phyloP scores from a whole-genome alignment of 768 basidiomycete genomes.

The Pleurotus pulmonarius region DNA sequence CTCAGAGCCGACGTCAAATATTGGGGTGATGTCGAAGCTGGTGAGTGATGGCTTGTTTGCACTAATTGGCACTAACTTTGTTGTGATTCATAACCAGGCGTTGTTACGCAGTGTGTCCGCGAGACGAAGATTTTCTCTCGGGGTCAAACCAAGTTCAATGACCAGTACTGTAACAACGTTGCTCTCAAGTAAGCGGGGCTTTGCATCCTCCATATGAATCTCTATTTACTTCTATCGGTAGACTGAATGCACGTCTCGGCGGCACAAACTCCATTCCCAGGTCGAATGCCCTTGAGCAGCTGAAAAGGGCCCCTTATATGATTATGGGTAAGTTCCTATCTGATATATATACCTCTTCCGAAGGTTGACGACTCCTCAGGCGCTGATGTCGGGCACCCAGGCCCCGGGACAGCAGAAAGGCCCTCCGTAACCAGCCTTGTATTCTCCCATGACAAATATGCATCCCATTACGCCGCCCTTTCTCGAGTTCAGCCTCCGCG shows the following conservation, averaged over 20 bases:
- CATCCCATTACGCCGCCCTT: conserved; percentile 40
- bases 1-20: conserved; percentile 46
- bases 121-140: conserved; percentile 24
- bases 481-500: conserved; percentile 43
- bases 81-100: background rate
- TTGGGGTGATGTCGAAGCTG: conserved; percentile 44
- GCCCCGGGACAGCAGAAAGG: conserved; percentile 39
- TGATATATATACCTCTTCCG: background rate
- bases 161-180: conserved; percentile 57
- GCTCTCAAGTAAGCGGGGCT: conserved; percentile 41
- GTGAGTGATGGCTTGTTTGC: conserved; percentile 32
- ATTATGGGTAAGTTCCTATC: conserved; percentile 28
- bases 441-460: conserved; percentile 43
- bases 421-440: conserved; percentile 48
- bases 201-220: background rate
- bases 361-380: conserved; percentile 24
- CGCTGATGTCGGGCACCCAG: conserved; percentile 64
- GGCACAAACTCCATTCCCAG: conserved; percentile 40
- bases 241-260: conserved; percentile 54
- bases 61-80: background rate
- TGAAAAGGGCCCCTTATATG: conserved; percentile 29
- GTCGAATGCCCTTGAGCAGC: conserved; percentile 17
- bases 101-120: conserved; percentile 18
- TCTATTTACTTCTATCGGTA: conserved; percentile 15
- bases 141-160: conserved; percentile 19